These are phyloP conservation scores for Buddleja alternifolia DNA, from an alignment of 257 asterid genomes.

Conservation along the genomic window DNA sequence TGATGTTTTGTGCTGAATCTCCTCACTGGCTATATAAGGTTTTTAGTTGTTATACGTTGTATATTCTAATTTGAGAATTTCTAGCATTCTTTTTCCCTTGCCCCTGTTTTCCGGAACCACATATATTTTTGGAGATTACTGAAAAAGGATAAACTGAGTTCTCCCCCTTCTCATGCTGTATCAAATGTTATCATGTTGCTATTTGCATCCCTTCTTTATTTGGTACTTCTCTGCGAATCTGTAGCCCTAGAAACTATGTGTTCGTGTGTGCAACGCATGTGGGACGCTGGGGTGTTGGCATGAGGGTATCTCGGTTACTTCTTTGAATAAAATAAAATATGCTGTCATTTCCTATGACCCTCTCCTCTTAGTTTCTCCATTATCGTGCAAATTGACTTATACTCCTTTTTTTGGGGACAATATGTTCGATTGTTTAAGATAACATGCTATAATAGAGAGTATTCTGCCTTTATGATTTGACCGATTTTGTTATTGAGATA, in stretches of 20 bases:
- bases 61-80: constrained; percentile 11
- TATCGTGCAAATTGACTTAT: not conserved
- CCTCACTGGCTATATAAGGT: constrained; percentile 98
- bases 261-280: not conserved
- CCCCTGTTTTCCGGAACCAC: constrained; percentile 1
- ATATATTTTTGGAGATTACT: not conserved
- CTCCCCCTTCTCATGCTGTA: constrained; percentile 12
- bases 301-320: not conserved
- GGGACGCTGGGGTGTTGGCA: not conserved
- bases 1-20: constrained; percentile 91
- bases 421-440: not conserved
- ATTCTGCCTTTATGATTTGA: constrained; percentile 3
- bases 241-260: not conserved
- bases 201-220: not conserved
- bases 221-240: not conserved
- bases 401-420: not conserved
- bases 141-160: not conserved
- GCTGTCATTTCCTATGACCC: not conserved
- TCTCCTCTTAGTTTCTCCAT: constrained; percentile 4
- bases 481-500: not conserved
- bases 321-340: constrained; percentile 7
- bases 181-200: not conserved
- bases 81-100: not conserved
- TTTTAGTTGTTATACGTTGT: constrained; percentile 17
- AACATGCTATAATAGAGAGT: not conserved